Percentiles rank a stretch among this genome's conserved stretches.
phyloP scores from a whole-genome alignment of 208 protist species.

The Wallacemonas sp. region DNA sequence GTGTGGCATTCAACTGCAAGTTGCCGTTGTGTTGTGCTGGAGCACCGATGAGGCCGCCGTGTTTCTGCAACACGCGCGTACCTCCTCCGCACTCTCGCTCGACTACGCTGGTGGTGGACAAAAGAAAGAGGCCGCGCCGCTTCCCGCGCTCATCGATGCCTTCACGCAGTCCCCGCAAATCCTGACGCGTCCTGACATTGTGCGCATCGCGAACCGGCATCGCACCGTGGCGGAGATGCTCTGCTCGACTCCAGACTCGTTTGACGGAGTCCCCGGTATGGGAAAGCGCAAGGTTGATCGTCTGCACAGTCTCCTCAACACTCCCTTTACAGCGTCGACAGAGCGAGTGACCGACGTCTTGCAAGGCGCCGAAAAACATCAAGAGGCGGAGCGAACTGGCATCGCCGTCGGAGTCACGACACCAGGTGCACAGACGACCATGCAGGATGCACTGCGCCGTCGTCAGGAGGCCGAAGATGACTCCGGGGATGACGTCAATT shows the following conservation, averaged over 20 bases:
- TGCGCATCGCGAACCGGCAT: conserved; percentile 59
- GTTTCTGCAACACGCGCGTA: conserved; percentile 49
- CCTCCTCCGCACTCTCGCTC: conserved; percentile 31
- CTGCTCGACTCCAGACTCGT: conserved; percentile 28
- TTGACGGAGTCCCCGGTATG: conserved; percentile 49
- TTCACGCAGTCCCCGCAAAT: conserved; percentile 78
- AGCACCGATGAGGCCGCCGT: conserved; percentile 54
- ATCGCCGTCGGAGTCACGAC: no score
- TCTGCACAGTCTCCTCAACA: conserved; percentile 57
- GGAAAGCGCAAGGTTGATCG: conserved; percentile 53
- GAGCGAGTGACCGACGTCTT: conserved; percentile 41
- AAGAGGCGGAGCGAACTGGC: no score
- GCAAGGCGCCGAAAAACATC: no score
- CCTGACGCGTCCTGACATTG: conserved; percentile 57
- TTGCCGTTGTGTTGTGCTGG: conserved; percentile 61
- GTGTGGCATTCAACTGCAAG: conserved; percentile 53
- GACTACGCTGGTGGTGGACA: conserved; percentile 28
- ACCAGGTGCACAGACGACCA: no score
- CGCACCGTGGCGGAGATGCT: conserved; percentile 56
- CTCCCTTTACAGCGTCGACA: conserved; percentile 47
- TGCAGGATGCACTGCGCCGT: no score
- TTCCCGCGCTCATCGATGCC: conserved; percentile 59
- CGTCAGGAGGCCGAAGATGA: no score
- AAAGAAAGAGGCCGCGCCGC: conserved; percentile 31
- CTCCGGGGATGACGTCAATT: no score